Percentiles rank a stretch among this genome's conserved stretches.
Conservation (phyloP, 2,329 filamentous ascomycete species). For the Didymella glomerata region DNA sequence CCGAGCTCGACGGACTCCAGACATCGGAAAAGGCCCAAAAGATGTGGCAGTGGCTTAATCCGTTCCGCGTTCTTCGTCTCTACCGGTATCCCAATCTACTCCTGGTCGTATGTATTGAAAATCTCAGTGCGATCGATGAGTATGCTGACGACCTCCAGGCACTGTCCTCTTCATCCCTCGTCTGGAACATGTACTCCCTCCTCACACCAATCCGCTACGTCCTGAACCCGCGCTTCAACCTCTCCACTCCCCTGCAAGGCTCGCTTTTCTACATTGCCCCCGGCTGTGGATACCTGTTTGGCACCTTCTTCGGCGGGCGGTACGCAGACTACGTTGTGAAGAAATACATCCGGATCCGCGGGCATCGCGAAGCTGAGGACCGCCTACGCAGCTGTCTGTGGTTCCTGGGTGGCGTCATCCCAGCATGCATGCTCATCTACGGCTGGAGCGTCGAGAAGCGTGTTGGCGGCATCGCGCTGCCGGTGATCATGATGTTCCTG, state of each 20-base stretch:
- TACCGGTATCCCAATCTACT: constrained; percentile 75
- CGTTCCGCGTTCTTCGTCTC: constrained; percentile 68
- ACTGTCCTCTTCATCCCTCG: constrained; percentile 68
- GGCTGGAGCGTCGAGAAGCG: constrained; percentile 69
- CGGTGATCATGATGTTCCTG: constrained; percentile 76
- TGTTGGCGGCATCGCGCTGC: constrained; percentile 66
- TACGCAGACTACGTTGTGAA: constrained; percentile 74
- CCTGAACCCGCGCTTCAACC: constrained; percentile 75
- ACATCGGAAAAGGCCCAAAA: constrained; percentile 60
- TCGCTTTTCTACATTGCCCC: constrained; percentile 79
- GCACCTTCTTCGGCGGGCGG: constrained; percentile 75
- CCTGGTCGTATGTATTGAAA: constrained; percentile 42
- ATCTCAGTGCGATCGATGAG: neutral
- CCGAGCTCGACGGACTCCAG: constrained; percentile 67
- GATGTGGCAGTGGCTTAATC: constrained; percentile 71
- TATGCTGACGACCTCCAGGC: constrained; percentile 43
- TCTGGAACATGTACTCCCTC: constrained; percentile 80
- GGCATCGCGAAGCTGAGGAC: constrained; percentile 72
- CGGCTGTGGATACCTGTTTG: constrained; percentile 72
- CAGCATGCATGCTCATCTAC: constrained; percentile 72
- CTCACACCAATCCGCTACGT: constrained; percentile 76
- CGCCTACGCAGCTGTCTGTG: constrained; percentile 64
- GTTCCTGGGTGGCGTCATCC: constrained; percentile 66
- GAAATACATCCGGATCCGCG: constrained; percentile 68
- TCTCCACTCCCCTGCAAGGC: constrained; percentile 71